phyloP scores from a whole-genome alignment of 2,329 filamentous ascomycete genomes.

The Venturiaceae sp. region DNA sequence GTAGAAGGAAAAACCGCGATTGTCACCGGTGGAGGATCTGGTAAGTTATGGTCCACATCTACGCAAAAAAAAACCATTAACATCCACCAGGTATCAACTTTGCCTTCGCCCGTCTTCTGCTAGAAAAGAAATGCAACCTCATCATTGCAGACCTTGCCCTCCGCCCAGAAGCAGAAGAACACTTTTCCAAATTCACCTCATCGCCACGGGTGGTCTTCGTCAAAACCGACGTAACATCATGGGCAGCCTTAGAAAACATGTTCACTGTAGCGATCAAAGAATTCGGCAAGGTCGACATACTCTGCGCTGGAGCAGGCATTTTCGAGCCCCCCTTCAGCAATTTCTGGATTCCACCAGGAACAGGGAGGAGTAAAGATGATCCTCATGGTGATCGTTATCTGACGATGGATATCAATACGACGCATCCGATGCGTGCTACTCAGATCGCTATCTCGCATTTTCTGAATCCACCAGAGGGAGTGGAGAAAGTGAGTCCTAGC shows the following conservation, averaged over 20 bases:
- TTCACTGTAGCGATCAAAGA: conserved; percentile 19
- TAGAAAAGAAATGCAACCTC: conserved; percentile 35
- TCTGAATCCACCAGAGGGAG: conserved; percentile 22
- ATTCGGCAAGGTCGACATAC: conserved; percentile 32
- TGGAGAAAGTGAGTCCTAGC: conserved; percentile 20
- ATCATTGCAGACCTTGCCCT: conserved; percentile 38
- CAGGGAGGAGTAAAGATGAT: conserved; percentile 21
- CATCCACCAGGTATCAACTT: conserved; percentile 35
- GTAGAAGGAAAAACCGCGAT: conserved; percentile 15
- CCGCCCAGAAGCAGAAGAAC: conserved; percentile 33
- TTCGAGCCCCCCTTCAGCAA: conserved; percentile 38
- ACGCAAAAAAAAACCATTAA: neutral
- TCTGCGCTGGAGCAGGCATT: conserved; percentile 40
- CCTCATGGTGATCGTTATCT: conserved; percentile 20
- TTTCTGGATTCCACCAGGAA: conserved; percentile 35
- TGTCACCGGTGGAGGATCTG: conserved; percentile 22
- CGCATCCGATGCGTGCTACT: conserved; percentile 36
- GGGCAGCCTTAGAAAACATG: conserved; percentile 23
- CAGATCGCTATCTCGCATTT: conserved; percentile 36
- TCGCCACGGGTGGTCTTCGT: conserved; percentile 31
- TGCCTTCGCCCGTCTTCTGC: conserved; percentile 35
- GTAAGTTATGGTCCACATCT: conserved; percentile 9
- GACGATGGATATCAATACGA: conserved; percentile 36
- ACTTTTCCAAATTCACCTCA: conserved; percentile 22
- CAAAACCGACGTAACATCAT: conserved; percentile 31